Evolutionary conservation across 176 grass and related monocot species (phyloP), one percentile per base, ranked within the genome.

Genomic region (Rhynchospora tenuis): DNA sequence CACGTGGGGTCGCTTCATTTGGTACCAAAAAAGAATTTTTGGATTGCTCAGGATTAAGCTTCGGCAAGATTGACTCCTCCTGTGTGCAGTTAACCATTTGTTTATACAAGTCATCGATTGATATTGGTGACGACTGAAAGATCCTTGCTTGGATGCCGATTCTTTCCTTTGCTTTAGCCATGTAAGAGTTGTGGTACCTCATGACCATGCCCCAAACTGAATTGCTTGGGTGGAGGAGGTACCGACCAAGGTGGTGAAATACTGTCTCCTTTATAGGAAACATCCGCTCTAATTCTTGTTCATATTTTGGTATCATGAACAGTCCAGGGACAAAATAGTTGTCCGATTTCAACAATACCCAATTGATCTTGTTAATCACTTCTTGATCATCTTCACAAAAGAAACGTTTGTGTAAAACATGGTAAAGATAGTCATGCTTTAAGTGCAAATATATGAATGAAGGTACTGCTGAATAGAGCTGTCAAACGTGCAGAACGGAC

Each of bases 221-320:
- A 20, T 90, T 90, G 28, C 60, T 81, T 4, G 85, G 88, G 31
- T 90, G 85, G 45, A 87, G 38, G 2, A 87, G 81, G 38, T 90
- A 87, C 23, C 88, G 66, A 3, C 81, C 80, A 1, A 90, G 56
- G n/a, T 86, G 88, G 73, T 84, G 81, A 67, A 90, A 90, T 9
- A 80, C 84, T 0, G 63, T 79, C 12, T 86, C 80, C 42, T 64
- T 83, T 43, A 44, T 5, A 58, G 81, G 81, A 78, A 90, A 90
- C 58, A 90, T 77, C 31, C 27, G 12, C 0, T 23, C 33, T 16
- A 90, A 42, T 50, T 90, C 84, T 7, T 74, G 38, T 11, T 80
- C 42, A 52, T 86, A 87, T 45, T 79, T 60, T 1, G 68, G 63
- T 23, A 78, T 73, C 3, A 61, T 86, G 54, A 84, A 90, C 33